Base-by-base conservation (phyloP, 1,139 yeast genomes). In the Yamadazyma atlantica region DNA sequence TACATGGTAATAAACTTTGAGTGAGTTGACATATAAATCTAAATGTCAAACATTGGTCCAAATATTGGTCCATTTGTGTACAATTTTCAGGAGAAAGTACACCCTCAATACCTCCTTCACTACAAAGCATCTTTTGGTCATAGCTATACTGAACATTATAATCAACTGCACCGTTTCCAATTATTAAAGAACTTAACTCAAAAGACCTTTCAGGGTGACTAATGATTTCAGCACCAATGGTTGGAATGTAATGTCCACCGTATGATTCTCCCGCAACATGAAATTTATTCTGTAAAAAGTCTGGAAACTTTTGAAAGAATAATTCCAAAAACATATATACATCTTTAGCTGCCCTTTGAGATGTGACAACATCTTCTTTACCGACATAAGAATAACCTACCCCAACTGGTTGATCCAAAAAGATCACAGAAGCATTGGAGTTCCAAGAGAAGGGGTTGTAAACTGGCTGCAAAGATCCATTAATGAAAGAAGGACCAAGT, bases 351-450 rank as follows among this genome's bases (percentile, higher is more conserved):
- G 89, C 89, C 38, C 82, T 74, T n/a, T 70, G 75, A 30, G 88
- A 79, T 48, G 72, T 69, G 17, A 71, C 62, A 17, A 84, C 79
- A n/a, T 64, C 60, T 28, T 72, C 71, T 14, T 69, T 58, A 13
- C 67, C 69, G 21, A 83, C 73, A 58, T 80, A 80, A 1, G 90
- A 82, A 58, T 76, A 84, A 3, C 94, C 95, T 33, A 84, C 94
- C 45, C 85, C 85, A 38, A 87, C 92, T 1, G 96, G 96, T 64
- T 87, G 96, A 62, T 88, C 96, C 51, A 88, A 73, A 26, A 84
- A 88, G 55, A 88, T 85, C 26, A 87, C 88, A 15, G 90, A 77
- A 12, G 96, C 95, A 53, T 86, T 86, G 50, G 75, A 67, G 62
- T 86, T 87, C 96, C 95, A 87, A 9, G 94, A 73, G 61, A 74